Evolutionary conservation across 139 green algal species (phyloP).

Genomic region (Tetradesmus obliquus): DNA sequence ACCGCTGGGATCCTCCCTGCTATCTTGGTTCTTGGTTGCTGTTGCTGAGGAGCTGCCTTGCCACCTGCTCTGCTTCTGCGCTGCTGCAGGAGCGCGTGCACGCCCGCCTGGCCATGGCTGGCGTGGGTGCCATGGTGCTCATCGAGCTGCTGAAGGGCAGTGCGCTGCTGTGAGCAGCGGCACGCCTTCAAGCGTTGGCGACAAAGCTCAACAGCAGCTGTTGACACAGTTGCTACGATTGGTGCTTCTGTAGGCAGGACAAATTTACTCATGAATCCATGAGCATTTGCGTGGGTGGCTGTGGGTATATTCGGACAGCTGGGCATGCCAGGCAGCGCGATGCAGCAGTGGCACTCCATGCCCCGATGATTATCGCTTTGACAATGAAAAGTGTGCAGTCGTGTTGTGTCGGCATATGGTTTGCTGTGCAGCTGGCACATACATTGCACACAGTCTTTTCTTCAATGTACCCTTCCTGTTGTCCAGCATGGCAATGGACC

Average conservation of each 20-base stretch:
- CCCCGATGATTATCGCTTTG: not conserved
- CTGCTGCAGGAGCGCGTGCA: constrained; percentile 57
- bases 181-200: not conserved
- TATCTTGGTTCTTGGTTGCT: not conserved
- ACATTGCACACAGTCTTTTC: not conserved
- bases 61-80: not conserved
- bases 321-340: not conserved
- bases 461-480: not conserved
- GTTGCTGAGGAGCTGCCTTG: not conserved
- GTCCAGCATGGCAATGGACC: not conserved
- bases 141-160: constrained; percentile 54
- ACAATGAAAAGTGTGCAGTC: not conserved
- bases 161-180: constrained; percentile 49
- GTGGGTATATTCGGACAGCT: not conserved
- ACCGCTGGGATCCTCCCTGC: too few species aligned
- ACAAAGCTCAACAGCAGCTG: too few species aligned
- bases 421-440: not conserved
- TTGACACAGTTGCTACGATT: not conserved
- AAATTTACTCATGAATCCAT: not conserved
- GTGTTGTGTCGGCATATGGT: not conserved
- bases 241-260: not conserved
- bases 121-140: constrained; percentile 42
- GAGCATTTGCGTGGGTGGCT: not conserved
- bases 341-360: not conserved
- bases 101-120: constrained; percentile 62